Conservation (phyloP, 2,329 filamentous ascomycete genomes). For the Aspergillus ochraceus region DNA sequence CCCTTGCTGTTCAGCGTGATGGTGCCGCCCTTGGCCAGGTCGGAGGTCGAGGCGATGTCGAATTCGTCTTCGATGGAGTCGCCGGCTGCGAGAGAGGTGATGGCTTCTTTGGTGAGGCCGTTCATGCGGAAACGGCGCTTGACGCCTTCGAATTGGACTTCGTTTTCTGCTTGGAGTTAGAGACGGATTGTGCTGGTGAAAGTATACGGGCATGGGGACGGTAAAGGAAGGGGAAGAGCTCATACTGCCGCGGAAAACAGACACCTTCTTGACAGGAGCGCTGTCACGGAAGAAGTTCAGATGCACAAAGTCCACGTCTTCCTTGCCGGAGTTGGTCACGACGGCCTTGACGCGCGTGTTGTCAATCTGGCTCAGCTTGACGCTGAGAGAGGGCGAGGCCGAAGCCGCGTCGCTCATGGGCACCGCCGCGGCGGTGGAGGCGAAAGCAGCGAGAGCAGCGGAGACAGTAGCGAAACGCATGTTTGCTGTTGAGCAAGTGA, state of each 20-base stretch:
- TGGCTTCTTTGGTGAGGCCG: constrained; percentile 29
- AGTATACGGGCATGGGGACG: constrained; percentile 16
- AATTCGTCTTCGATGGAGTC: constrained; percentile 32
- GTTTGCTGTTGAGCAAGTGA: not conserved
- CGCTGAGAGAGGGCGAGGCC: constrained; percentile 21
- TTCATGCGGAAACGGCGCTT: constrained; percentile 26
- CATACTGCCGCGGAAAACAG: constrained; percentile 33
- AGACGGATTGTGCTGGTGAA: not conserved
- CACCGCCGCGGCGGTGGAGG: not conserved
- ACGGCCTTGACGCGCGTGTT: constrained; percentile 39
- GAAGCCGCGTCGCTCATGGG: not conserved
- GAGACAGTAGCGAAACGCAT: not conserved
- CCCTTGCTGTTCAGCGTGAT: constrained; percentile 60
- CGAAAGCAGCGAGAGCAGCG: not conserved
- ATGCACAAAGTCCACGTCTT: constrained; percentile 36
- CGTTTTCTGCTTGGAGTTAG: constrained; percentile 20
- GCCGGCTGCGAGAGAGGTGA: constrained; percentile 31
- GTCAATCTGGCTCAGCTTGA: constrained; percentile 31
- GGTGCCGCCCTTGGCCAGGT: constrained; percentile 50
- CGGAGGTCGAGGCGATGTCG: constrained; percentile 38
- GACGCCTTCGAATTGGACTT: constrained; percentile 35
- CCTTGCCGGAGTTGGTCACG: constrained; percentile 36
- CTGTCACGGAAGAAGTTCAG: constrained; percentile 38
- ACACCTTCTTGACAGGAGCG: constrained; percentile 37
- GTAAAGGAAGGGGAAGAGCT: constrained; percentile 13